Evolutionary conservation across 2,329 filamentous ascomycete species (phyloP), one percentile per base, ranked within the genome.

Genomic region (Hymenoscyphus repandus): DNA sequence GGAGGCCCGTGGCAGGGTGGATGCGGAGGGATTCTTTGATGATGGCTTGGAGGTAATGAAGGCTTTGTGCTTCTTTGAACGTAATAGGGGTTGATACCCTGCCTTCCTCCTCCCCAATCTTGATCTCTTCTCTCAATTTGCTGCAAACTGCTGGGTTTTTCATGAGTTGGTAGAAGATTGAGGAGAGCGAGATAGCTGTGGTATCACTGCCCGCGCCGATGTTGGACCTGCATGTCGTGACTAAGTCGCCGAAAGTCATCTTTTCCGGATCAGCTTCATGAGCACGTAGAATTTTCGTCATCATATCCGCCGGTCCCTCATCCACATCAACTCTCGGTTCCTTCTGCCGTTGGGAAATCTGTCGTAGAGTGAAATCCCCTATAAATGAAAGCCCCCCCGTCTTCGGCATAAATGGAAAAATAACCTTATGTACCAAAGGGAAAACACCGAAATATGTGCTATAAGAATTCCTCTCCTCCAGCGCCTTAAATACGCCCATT

Each of bases 1-100:
- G 71, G 11, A 78, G 61, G 2, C 73, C 75, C 0, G 70, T 70
- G 0, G 74, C 72, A 0, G 75, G 70, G 43, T 77, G 72, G 15
- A 79, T 62, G 10, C 77, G 71, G 30, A 79, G 62, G 0, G 73
- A 72, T 58, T 80, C 77, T 46, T 78, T 77, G 36, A 80, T 72
- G 2, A 74, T 70, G 0, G 76, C 76, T 52, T 79, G 72, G 13
- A 80, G 66, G 53, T 79, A 82, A 0, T 74, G 74, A 59, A 76
- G 61, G n/a, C 66, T 65, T 32, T 68, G 69, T 3, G 54, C 68
- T 55, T 70, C 68, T 31, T 62, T 70, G 57, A 66, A 74, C 0
- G 60, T 64, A 1, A 70, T 51, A 2, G 59, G 60, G 12, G 59
- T 55, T 15, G 66, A 56, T 11, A 59, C 45, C 13, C 36, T 37